Base-by-base conservation (phyloP, 2,329 filamentous ascomycete genomes). In the Neonectria punicea region DNA sequence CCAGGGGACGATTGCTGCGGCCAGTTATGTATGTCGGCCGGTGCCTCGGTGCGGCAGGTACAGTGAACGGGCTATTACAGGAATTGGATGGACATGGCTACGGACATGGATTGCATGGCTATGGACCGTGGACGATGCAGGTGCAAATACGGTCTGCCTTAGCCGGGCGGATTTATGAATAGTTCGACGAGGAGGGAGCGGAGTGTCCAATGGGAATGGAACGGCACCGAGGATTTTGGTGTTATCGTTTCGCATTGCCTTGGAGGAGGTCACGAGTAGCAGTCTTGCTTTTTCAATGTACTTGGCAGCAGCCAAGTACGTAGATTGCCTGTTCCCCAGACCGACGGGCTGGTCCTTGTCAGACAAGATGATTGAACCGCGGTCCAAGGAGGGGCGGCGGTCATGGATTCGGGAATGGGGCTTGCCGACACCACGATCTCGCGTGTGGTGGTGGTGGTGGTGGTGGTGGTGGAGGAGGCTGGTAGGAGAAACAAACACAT, bases 281-380 rank as follows among this genome's bases (percentile, higher is more conserved):
- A 30, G 30, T 32, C 32, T 34, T 34, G 32, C 32, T 34, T 34
- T 32, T 34, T 34, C 32, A 34, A 5, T 5, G 32, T 34, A 34
- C 10, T 13, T 34, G 10, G 32, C 10, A 10, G 30, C 55, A 53
- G 22, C 41, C 58, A 22, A 22, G 22, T 22, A 51, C 43, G 34
- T 14, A 36, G 46, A 44, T 62, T 53, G 20, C 53, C 34, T 51
- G 36, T 51, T n/a, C 36, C 53, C 18, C 41, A 58, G 61, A 70
- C 66, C 70, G 67, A 68, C 30, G 34, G 61, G 58, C 71, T 72
- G 71, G 71, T 70, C 71, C 70, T 66, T 70, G 71, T 63, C 64
- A 66, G 64, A 72, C 68, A 62, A 6, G 25, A 25, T 60, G 39
- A 20, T 67, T 65, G 57, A 65, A 46, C 57, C 50, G 61, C 55